These are phyloP conservation scores for Hypoxylon crocopeplum DNA, from an alignment of 495 filamentous ascomycete genomes.

Conservation along the genomic window DNA sequence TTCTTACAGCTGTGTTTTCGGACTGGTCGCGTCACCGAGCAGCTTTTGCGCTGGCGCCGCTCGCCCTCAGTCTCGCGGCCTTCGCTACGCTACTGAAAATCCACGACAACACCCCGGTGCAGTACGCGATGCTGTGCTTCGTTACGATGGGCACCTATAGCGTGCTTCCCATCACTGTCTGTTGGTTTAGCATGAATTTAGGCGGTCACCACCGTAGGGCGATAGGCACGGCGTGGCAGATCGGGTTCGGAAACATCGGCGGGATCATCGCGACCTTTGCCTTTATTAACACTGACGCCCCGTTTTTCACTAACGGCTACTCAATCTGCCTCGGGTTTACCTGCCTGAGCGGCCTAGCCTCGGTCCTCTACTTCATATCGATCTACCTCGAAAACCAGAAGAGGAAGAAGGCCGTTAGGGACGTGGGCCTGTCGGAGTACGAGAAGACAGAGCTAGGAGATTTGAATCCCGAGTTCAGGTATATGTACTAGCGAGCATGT, in stretches of 20 bases:
- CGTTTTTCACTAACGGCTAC: conserved; percentile 76
- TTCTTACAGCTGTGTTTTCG: conserved; percentile 72
- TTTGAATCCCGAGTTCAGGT: conserved; percentile 68
- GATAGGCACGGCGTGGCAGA: conserved; percentile 86
- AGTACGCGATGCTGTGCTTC: conserved; percentile 80
- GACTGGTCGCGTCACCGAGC: conserved; percentile 78
- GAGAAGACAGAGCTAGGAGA: conserved; percentile 79
- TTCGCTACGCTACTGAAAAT: conserved; percentile 74
- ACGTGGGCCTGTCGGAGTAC: conserved; percentile 68
- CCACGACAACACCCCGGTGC: conserved; percentile 63
- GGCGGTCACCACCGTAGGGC: conserved; percentile 84
- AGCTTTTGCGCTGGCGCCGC: conserved; percentile 70
- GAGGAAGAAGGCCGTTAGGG: conserved; percentile 57
- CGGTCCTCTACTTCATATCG: conserved; percentile 65
- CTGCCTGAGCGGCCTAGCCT: conserved; percentile 67
- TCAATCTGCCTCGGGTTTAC: conserved; percentile 78
- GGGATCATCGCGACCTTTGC: conserved; percentile 90
- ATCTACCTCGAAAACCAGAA: conserved; percentile 70
- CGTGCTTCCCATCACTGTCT: conserved; percentile 84
- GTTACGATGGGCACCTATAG: conserved; percentile 68
- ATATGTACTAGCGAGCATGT: conserved; percentile 52
- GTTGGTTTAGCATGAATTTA: conserved; percentile 95
- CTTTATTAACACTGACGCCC: conserved; percentile 76
- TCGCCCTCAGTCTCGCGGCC: conserved; percentile 69
- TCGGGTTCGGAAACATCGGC: conserved; percentile 93